phyloP scores from a whole-genome alignment of 2,329 filamentous ascomycete genomes.

The Neurospora sp. region DNA sequence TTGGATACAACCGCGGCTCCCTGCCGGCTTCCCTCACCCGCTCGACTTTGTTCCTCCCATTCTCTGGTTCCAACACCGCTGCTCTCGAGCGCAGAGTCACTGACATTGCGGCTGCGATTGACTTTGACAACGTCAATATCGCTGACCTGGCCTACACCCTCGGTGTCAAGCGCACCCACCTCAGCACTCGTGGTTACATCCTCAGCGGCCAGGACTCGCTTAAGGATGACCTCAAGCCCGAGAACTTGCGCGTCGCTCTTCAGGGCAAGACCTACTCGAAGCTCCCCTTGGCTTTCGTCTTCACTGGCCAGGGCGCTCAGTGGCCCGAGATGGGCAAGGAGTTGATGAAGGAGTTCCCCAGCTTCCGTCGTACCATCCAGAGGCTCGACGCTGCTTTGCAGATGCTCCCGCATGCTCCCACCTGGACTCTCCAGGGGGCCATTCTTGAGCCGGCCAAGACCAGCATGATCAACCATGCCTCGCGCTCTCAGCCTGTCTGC shows the following conservation, averaged over 20 bases:
- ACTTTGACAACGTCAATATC: neutral
- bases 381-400: slow-evolving; percentile 1
- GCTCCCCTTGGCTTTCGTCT: slow-evolving; percentile 14
- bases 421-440: slow-evolving; percentile 7
- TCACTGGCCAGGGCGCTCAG: slow-evolving; percentile 25
- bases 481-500: slow-evolving; percentile 24
- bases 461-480: slow-evolving; percentile 11
- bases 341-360: slow-evolving; percentile 12
- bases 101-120: neutral
- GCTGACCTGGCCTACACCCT: slow-evolving; percentile 8
- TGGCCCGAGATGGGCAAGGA: slow-evolving; percentile 22
- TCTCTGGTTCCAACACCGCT: slow-evolving; percentile 3
- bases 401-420: neutral
- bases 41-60: neutral
- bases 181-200: slow-evolving; percentile 1
- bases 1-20: neutral
- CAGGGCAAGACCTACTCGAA: neutral
- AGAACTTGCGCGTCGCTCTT: neutral
- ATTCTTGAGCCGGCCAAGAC: slow-evolving; percentile 5
- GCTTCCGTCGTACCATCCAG: slow-evolving; percentile 13
- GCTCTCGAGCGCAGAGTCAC: slow-evolving; percentile 1
- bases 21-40: slow-evolving; percentile 1
- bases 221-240: neutral
- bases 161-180: slow-evolving; percentile 3
- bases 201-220: neutral